These are phyloP conservation scores for Shiraia bambusicola DNA, from an alignment of 2,329 filamentous ascomycete species.

Conservation along the genomic window DNA sequence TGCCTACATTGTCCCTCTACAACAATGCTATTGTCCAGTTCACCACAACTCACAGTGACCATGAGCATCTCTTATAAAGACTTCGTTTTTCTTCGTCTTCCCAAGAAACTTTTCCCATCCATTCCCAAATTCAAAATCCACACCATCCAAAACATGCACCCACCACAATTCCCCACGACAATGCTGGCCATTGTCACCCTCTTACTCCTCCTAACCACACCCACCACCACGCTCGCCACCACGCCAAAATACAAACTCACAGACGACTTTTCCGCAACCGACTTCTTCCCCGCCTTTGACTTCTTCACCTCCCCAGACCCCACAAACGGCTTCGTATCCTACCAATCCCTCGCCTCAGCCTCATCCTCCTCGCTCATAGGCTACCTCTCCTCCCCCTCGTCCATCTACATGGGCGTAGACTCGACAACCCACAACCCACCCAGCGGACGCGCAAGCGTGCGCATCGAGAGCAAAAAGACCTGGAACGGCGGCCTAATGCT, in stretches of 20 bases:
- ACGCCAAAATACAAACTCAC: constrained; percentile 22
- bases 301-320: constrained; percentile 34
- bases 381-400: constrained; percentile 20
- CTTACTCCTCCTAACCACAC: constrained; percentile 4
- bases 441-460: constrained; percentile 31
- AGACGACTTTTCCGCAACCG: constrained; percentile 31
- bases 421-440: constrained; percentile 27
- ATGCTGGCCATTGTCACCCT: constrained; percentile 12
- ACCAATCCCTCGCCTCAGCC: constrained; percentile 20
- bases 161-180: not conserved
- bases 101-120: not conserved
- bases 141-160: constrained; percentile 2
- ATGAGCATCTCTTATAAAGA: too few species aligned
- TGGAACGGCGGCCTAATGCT: constrained; percentile 38
- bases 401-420: constrained; percentile 48
- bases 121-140: not conserved
- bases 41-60: too few species aligned
- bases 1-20: not conserved
- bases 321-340: constrained; percentile 36
- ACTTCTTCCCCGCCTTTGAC: constrained; percentile 37
- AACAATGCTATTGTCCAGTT: not conserved
- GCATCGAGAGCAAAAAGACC: constrained; percentile 32
- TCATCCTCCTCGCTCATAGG: constrained; percentile 17
- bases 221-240: constrained; percentile 6
- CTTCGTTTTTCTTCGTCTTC: too few species aligned